Base-by-base conservation (phyloP, 2,329 filamentous ascomycete genomes). In the Biscogniauxia mediterranea region DNA sequence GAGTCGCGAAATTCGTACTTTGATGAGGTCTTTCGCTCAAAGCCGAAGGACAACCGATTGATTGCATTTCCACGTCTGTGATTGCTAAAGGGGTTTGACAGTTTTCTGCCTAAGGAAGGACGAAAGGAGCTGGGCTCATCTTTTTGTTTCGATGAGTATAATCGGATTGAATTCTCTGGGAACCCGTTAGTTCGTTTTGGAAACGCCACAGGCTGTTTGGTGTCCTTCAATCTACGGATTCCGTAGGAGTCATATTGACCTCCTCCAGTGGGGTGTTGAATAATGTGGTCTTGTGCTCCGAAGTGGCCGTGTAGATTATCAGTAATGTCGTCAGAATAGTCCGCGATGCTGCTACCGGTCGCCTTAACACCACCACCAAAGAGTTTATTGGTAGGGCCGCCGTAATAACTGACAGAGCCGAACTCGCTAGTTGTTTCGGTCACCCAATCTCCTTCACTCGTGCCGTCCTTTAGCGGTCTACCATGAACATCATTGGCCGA, bases 321-420 rank as follows among this genome's bases (percentile, higher is more conserved):
- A 15, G 65, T 42, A 2, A 66, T 65, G 8, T 66, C 63, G 52
- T 81, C 79, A 0, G 80, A 81, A 6, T 77, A 74, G 61, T 82
- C 75, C 2, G 80, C 80, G 21, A 83, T 64, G 59, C 80, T 83
- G 64, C 77, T 80, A 9, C 79, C 78, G 60, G 69, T 68, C 11
- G 46, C 52, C 54, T 73, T 70, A 51, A 69, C 58, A 15, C 60
- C 60, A 1, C 3, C n/a, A 2, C 56, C 1, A 32, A 28, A 52
- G 46, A 54, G 49, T 11, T 28, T 28, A 23, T 32, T 19, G 4
- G 20, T 46, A 15, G 55, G 50, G 25, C 51, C 25, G 32, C 42
- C 25, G 38, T 32, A 15, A 19, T 25, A 38, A 11, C 25, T 25
- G 19, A 65, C 69, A 11, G 70, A 68, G 5, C 66, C 72, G 21